Conservation (phyloP, 768 basidiomycete species). For the Suillus tomentosus region DNA sequence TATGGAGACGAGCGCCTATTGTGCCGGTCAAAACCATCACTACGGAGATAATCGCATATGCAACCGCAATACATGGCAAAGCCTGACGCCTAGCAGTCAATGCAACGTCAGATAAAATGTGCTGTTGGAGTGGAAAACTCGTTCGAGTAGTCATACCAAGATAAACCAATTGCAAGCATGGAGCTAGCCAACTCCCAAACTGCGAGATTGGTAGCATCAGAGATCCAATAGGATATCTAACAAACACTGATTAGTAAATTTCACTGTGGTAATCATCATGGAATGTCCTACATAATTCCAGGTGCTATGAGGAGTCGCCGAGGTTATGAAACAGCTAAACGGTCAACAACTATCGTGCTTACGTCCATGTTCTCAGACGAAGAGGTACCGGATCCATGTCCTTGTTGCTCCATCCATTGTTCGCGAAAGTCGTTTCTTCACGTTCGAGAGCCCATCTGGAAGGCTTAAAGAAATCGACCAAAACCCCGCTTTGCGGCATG, state of each 20-base stretch:
- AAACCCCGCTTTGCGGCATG: slow-evolving; percentile 1
- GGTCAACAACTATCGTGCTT: slow-evolving; percentile 11
- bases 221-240: slow-evolving; percentile 30
- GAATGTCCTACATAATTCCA: slow-evolving; percentile 69
- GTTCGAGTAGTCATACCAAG: slow-evolving; percentile 47
- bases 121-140: background rate
- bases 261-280: slow-evolving; percentile 35
- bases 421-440: slow-evolving; percentile 51
- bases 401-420: slow-evolving; percentile 65
- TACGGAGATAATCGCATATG: slow-evolving; percentile 70
- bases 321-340: background rate
- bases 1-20: slow-evolving; percentile 75
- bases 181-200: slow-evolving; percentile 56
- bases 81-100: slow-evolving; percentile 59
- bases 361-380: slow-evolving; percentile 63
- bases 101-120: slow-evolving; percentile 1
- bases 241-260: background rate
- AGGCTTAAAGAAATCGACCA: slow-evolving; percentile 32
- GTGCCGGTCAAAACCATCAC: slow-evolving; percentile 82
- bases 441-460: slow-evolving; percentile 54
- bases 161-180: slow-evolving; percentile 75
- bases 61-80: slow-evolving; percentile 67
- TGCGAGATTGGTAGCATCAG: slow-evolving; percentile 27
- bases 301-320: slow-evolving; percentile 32
- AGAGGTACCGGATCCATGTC: slow-evolving; percentile 78